Conservation (phyloP, 495 filamentous ascomycete genomes). For the Pseudevernia furfuracea region DNA sequence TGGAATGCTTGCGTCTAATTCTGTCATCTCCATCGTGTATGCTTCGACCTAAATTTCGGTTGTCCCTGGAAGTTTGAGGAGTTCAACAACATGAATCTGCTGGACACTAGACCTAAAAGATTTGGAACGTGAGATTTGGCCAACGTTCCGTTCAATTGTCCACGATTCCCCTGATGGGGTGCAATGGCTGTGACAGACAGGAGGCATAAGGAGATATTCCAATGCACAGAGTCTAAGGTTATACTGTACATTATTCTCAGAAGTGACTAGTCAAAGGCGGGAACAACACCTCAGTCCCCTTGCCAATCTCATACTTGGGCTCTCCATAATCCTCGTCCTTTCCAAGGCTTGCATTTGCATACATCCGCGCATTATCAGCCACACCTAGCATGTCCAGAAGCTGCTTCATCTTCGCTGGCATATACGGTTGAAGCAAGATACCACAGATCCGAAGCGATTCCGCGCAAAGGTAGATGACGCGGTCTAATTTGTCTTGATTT, state of each 20-base stretch:
- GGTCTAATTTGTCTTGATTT: slow-evolving; percentile 36
- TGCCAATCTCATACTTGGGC: slow-evolving; percentile 35
- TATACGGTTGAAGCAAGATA: slow-evolving; percentile 84
- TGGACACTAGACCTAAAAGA: too few species aligned
- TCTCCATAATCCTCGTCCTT: slow-evolving; percentile 63
- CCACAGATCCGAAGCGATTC: slow-evolving; percentile 75
- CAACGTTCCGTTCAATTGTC: too few species aligned
- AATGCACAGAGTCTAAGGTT: neutral
- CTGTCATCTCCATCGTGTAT: slow-evolving; percentile 1
- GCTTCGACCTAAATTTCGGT: neutral
- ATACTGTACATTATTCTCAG: neutral
- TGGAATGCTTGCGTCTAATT: neutral
- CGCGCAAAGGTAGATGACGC: slow-evolving; percentile 58
- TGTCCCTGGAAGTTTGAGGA: neutral
- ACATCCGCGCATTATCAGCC: slow-evolving; percentile 45
- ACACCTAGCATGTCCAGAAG: slow-evolving; percentile 76
- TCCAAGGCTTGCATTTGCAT: slow-evolving; percentile 48
- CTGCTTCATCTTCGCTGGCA: slow-evolving; percentile 69
- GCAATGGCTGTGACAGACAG: neutral
- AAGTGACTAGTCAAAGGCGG: slow-evolving; percentile 46
- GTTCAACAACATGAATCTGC: too few species aligned
- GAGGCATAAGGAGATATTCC: neutral
- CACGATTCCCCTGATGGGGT: neutral
- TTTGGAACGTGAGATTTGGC: neutral
- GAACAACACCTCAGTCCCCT: slow-evolving; percentile 45